A percentile compares a stretch with the other conserved stretches of the same genome.
phyloP scores from a whole-genome alignment of 208 protist genomes.

The Leishmania arabica region DNA sequence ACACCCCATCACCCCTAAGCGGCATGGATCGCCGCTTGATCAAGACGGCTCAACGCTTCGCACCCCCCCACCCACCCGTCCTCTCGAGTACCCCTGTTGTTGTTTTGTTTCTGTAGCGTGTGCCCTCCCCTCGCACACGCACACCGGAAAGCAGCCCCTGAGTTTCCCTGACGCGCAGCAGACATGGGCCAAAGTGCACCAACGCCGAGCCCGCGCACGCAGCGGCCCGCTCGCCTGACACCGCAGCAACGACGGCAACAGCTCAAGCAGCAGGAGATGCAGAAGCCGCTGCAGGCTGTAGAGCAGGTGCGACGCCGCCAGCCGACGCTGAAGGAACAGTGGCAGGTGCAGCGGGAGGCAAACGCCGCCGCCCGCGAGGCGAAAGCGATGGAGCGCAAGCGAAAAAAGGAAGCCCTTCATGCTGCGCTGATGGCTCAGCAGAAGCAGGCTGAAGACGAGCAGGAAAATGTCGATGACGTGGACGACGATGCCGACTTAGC shows the following conservation, averaged over 20 bases:
- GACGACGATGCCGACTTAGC: not conserved
- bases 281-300: not conserved
- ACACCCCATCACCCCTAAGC: not conserved
- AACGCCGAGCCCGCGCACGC: not conserved
- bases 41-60: not conserved
- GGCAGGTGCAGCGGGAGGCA: conserved; percentile 22
- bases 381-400: conserved; percentile 20
- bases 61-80: not conserved
- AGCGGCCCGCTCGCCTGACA: not conserved
- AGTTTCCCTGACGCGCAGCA: not conserved
- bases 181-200: conserved; percentile 14
- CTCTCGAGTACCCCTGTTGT: not conserved
- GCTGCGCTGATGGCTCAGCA: conserved; percentile 24
- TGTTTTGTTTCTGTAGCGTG: not conserved
- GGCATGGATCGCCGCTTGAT: not conserved
- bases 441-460: conserved; percentile 13
- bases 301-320: conserved; percentile 9
- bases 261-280: not conserved
- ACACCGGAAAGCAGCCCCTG: not conserved
- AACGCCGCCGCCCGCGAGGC: conserved; percentile 19
- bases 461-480: not conserved
- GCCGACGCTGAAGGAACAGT: conserved; percentile 33
- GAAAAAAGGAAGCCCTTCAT: conserved; percentile 29
- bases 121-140: not conserved
- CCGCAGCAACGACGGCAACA: conserved; percentile 7